phyloP scores from a whole-genome alignment of 2,329 filamentous ascomycete genomes.

The Samsoniella hepiali region DNA sequence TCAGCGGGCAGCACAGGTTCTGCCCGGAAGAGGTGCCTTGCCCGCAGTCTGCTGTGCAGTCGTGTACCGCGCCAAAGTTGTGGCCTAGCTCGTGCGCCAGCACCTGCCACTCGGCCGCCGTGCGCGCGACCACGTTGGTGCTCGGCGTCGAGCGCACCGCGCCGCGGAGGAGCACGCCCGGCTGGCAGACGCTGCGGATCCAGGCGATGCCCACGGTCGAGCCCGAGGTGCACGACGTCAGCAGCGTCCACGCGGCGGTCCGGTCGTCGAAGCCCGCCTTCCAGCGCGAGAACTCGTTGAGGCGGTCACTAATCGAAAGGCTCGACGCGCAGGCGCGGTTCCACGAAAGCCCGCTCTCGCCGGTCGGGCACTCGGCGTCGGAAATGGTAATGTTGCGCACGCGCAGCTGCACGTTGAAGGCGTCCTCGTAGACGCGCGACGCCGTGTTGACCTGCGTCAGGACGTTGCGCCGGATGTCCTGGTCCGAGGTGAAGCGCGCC shows the following conservation, averaged over 20 bases:
- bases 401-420: slow-evolving; percentile 86
- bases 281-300: slow-evolving; percentile 82
- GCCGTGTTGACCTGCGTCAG: slow-evolving; percentile 81
- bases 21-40: slow-evolving; percentile 41
- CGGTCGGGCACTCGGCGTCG: slow-evolving; percentile 63
- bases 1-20: slow-evolving; percentile 68
- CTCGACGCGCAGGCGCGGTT: slow-evolving; percentile 66
- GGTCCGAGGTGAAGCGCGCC: slow-evolving; percentile 59
- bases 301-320: slow-evolving; percentile 63
- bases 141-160: slow-evolving; percentile 43
- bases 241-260: slow-evolving; percentile 83
- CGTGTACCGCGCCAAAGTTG: slow-evolving; percentile 84
- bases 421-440: slow-evolving; percentile 75
- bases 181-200: slow-evolving; percentile 74
- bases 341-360: slow-evolving; percentile 61
- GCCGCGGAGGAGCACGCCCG: slow-evolving; percentile 38
- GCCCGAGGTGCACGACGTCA: slow-evolving; percentile 71
- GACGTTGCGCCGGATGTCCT: slow-evolving; percentile 63
- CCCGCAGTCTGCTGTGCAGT: slow-evolving; percentile 64
- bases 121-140: slow-evolving; percentile 77
- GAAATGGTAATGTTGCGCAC: slow-evolving; percentile 75
- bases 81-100: slow-evolving; percentile 86
- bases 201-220: slow-evolving; percentile 82
- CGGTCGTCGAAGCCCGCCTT: slow-evolving; percentile 64
- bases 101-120: slow-evolving; percentile 79